Evolutionary conservation across 108 stramenopile genomes (phyloP).

Genomic region (Phaeodactylum tricornutum): DNA sequence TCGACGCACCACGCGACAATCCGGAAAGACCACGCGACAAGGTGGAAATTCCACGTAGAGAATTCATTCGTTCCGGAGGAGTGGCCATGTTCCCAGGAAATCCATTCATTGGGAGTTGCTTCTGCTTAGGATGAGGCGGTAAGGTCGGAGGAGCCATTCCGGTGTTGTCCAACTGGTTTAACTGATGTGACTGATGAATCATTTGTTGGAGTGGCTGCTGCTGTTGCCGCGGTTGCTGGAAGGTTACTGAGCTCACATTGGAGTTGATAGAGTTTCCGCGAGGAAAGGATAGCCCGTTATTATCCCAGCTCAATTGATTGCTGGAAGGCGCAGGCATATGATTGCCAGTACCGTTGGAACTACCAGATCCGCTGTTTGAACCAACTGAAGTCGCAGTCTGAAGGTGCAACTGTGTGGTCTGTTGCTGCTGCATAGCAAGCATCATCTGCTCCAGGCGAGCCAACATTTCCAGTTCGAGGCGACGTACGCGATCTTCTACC

Average conservation of each 20-base stretch:
- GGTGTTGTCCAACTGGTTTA: too few species aligned
- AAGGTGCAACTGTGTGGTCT: conserved; percentile 9
- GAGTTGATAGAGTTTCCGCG: neutral
- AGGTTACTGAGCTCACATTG: neutral
- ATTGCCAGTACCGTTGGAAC: neutral
- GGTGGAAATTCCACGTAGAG: conserved; percentile 31
- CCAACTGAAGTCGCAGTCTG: conserved; percentile 3
- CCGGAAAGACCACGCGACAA: conserved; percentile 29
- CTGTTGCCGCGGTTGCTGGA: neutral
- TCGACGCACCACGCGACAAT: conserved; percentile 34
- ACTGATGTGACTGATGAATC: neutral
- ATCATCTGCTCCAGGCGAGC: conserved; percentile 57
- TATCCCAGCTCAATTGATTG: conserved; percentile 1
- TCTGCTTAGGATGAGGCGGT: conserved; percentile 81
- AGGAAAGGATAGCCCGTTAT: neutral
- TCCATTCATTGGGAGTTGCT: conserved; percentile 31
- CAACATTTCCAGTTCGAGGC: conserved; percentile 50
- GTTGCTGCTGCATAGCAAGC: conserved; percentile 48
- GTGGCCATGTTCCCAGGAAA: conserved; percentile 15
- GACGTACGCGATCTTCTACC: conserved; percentile 38
- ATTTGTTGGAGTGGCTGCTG: conserved; percentile 1
- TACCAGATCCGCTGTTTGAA: neutral
- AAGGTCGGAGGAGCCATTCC: conserved; percentile 25
- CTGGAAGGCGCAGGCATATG: neutral
- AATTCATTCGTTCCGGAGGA: conserved; percentile 25